A percentile compares a stretch with the other conserved stretches of the same genome.
Evolutionary conservation across 805 yeast genomes (phyloP).

Genomic region (Lipomyces starkeyi): DNA sequence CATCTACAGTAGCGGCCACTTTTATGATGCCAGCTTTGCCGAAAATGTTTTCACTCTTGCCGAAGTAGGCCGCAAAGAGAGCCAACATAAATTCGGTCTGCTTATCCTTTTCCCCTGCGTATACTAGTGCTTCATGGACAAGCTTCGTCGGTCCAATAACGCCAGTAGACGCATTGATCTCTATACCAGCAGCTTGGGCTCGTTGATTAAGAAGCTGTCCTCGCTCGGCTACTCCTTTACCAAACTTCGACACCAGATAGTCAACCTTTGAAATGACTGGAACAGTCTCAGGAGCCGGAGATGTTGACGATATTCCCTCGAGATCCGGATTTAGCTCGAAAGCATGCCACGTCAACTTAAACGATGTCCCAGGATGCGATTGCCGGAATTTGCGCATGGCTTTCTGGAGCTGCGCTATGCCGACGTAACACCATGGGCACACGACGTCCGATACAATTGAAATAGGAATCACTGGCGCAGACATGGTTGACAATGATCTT

Average conservation of each 20-base stretch:
- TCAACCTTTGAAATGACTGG: slow-evolving; percentile 20
- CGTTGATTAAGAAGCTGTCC: slow-evolving; percentile 20
- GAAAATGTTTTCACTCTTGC: slow-evolving; percentile 23
- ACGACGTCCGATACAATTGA: slow-evolving; percentile 30
- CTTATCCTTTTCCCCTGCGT: slow-evolving; percentile 24
- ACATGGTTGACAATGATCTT: neutral
- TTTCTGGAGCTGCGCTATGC: slow-evolving; percentile 24
- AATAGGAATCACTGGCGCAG: slow-evolving; percentile 18
- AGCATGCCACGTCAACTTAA: slow-evolving; percentile 28
- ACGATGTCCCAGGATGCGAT: slow-evolving; percentile 20
- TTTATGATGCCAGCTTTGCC: slow-evolving; percentile 15
- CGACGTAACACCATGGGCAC: slow-evolving; percentile 37
- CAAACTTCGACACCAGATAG: slow-evolving; percentile 17
- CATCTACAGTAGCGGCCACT: slow-evolving; percentile 23
- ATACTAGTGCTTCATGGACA: slow-evolving; percentile 27
- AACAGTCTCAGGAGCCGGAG: slow-evolving; percentile 1
- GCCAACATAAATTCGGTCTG: slow-evolving; percentile 33
- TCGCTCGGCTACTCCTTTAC: slow-evolving; percentile 19
- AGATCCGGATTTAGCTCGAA: slow-evolving; percentile 28
- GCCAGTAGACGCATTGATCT: slow-evolving; percentile 17
- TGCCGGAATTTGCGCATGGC: slow-evolving; percentile 22
- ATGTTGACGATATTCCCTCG: neutral
- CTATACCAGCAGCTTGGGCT: slow-evolving; percentile 22
- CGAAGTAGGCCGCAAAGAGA: slow-evolving; percentile 29
- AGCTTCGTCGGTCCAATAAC: slow-evolving; percentile 27